Evolutionary conservation across 768 basidiomycete species (phyloP), one percentile per base, ranked within the genome.

Genomic region (Boletales sp.): DNA sequence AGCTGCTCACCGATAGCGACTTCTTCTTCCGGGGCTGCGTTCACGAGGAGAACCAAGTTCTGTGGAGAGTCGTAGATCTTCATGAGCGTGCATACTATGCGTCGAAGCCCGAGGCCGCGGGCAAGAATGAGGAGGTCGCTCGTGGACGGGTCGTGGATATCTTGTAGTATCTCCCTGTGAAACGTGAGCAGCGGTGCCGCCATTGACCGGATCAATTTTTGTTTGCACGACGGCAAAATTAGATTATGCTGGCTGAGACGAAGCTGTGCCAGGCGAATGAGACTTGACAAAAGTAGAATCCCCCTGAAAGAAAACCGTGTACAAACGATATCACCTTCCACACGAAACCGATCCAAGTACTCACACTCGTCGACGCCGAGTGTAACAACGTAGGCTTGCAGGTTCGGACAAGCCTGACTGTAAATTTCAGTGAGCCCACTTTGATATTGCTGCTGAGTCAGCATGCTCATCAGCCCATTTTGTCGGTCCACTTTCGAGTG

Each of bases 1-100:
- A 99, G 76, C 64, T 97, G 92, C 56, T 97, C 94, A 1, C 90
- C 91, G 31, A 98, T 90, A 7, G 86, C 92, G 2, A 83, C 76
- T 63, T 95, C 94, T 64, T 97, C 97, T 56, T 94, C 90, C 9
- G 83, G 78, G 0, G 83, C 78, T 0, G 89, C 88, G 69, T 91
- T 87, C 42, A 97, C 83, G 18, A 99, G 73, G 9, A 98, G 70
- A 39, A 98, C 79, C 14, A 97, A 79, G 61, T 81, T 94, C 52
- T 84, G 80, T 31, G 90, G 83, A 18, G 87, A 81, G 72, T 94
- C 90, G 64, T 95, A 98, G 36, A 95, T 90, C 71, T 94, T 89
- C 73, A 98, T 77, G 36, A 98, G 78, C 0, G 86, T 88, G 70
- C 90, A 93, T 39, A 93, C 65, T 45, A 97, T 77, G 50, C 84